These are phyloP conservation scores for Wickerhamomyces bovis DNA, from an alignment of 805 yeast genomes.

Conservation along the genomic window DNA sequence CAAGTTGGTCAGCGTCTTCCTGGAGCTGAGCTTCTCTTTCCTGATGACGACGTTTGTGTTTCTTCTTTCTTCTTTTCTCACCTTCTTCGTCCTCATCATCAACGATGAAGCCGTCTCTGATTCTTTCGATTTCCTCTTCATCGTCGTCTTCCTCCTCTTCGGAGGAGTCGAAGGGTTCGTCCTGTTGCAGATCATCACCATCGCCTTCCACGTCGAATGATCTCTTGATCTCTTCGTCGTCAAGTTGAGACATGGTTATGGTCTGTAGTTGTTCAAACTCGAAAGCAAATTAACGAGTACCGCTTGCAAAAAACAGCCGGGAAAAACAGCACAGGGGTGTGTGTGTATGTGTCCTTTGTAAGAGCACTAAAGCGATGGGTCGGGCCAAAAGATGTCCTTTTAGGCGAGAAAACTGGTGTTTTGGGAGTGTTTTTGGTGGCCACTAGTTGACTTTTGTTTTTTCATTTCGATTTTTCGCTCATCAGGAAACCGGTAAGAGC, in stretches of 20 bases:
- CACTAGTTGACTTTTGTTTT: too few species aligned
- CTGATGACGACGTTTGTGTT: conserved; percentile 29
- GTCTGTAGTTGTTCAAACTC: neutral
- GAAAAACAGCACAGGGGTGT: neutral
- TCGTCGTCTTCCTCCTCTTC: conserved; percentile 91
- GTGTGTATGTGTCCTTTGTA: too few species aligned
- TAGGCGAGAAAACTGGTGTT: too few species aligned
- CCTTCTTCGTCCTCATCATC: conserved; percentile 81
- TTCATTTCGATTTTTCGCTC: too few species aligned
- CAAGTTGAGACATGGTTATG: conserved; percentile 15
- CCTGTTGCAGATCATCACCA: conserved; percentile 35
- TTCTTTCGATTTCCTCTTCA: conserved; percentile 78
- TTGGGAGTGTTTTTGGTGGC: too few species aligned
- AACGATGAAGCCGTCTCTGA: conserved; percentile 89
- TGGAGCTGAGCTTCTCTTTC: conserved; percentile 41
- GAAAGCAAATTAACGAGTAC: neutral
- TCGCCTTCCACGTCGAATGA: conserved; percentile 22
- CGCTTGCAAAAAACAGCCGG: neutral
- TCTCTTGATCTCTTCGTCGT: conserved; percentile 15
- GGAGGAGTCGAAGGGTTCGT: conserved; percentile 55
- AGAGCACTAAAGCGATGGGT: too few species aligned
- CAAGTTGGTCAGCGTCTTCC: conserved; percentile 64
- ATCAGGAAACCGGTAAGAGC: too few species aligned
- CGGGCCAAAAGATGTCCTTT: too few species aligned
- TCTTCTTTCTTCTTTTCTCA: conserved; percentile 33